phyloP scores from a whole-genome alignment of 306 rosid species.

The Crotalaria pallida region DNA sequence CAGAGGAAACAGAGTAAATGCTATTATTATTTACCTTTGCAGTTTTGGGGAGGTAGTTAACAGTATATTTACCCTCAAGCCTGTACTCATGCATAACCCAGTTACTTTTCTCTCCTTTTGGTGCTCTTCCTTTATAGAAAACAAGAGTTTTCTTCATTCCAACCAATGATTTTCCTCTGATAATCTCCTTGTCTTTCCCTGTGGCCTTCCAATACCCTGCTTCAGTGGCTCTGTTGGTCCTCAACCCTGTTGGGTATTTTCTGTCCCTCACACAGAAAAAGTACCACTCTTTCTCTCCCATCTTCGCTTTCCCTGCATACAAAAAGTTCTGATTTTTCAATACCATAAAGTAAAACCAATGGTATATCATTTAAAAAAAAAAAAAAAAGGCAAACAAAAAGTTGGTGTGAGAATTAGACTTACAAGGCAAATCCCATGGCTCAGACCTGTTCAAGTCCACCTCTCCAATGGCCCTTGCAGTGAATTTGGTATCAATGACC shows the following conservation, averaged over 20 bases:
- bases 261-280: conserved; percentile 92
- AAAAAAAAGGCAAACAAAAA: background rate
- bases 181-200: conserved; percentile 88
- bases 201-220: conserved; percentile 99
- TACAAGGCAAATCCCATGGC: conserved; percentile 98
- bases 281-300: conserved; percentile 97
- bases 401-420: background rate
- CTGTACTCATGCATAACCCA: conserved; percentile 99
- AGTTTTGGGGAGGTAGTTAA: conserved; percentile 78
- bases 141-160: conserved; percentile 98
- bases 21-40: conserved; percentile 49
- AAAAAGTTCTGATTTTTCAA: background rate
- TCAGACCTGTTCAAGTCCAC: conserved; percentile 91
- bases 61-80: conserved; percentile 74
- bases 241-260: conserved; percentile 92
- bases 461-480: conserved; percentile 82
- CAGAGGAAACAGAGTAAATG: background rate
- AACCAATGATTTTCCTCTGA: conserved; percentile 71
- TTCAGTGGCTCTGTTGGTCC: conserved; percentile 94
- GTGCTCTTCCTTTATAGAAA: conserved; percentile 91
- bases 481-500: conserved; percentile 49
- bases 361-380: background rate
- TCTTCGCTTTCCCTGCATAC: conserved; percentile 72
- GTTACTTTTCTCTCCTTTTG: conserved; percentile 86
- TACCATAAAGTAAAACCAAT: background rate